Base-by-base conservation (phyloP, 345 rosid genomes). In the Toxicodendron radicans region DNA sequence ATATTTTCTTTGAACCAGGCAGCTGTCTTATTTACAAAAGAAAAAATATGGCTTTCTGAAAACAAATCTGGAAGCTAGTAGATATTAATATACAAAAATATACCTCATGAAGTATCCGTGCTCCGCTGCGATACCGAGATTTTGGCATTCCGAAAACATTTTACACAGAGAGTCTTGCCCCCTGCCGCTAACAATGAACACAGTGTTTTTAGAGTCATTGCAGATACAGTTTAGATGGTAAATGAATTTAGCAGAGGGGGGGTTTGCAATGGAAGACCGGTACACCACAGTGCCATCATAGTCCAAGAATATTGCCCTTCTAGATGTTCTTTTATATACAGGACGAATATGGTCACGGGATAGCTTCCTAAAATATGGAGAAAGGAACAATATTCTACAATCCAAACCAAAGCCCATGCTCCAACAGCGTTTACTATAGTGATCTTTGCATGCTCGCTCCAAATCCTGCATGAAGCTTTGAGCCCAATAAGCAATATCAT, bases 401-500 rank as follows among this genome's bases (percentile, higher is more conserved):
- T 68, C 62, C 60, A 83, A 74, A 78, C 86, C 88, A 68, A 84
- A 85, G 52, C 86, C 86, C 68, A 85, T 70, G 53, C 86, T 80
- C 83, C 84, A 85, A 48, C 86, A 85, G 7, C 81, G 72, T 61
- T 85, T 85, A 69, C 58, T 79, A 68, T 80, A 82, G 62, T 85
- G 88, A 79, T 85, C 86, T 69, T 74, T 70, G 67, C 78, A 85
- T 5, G 88, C 83, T 41, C 80, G 78, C 75, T 85, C 86, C 64
- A 85, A 70, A 75, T 85, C 88, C 70, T 73, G 88, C 41, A 75
- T 60, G 66, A 80, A 85, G 76, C 88, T 85, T 10, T 61, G 66
- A 0, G 90, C 78, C 92, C 92, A 89, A 64, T 86, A 89, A 9
- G 82, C 92, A 73, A 89, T 84, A 61, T 89, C 89, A 64, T 89